phyloP scores from a whole-genome alignment of 768 basidiomycete genomes.

The Calocybe cyanea region DNA sequence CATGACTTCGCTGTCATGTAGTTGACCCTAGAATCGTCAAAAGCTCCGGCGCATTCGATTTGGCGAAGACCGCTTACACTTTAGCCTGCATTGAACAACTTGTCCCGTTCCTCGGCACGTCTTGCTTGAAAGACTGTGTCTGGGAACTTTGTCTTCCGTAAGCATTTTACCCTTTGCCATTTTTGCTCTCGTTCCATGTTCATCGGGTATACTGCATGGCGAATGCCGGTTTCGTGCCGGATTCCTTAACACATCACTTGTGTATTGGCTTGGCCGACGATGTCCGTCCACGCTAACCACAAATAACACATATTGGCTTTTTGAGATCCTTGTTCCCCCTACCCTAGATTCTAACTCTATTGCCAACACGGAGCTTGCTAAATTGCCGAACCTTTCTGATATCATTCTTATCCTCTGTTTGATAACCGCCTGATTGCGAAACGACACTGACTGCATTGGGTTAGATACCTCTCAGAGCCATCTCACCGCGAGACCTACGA shows the following conservation, averaged over 20 bases:
- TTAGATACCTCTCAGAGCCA: slow-evolving; percentile 58
- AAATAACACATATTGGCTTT: not conserved
- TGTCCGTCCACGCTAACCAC: too few relatives aligned
- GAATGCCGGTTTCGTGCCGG: too few relatives aligned
- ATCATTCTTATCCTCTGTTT: not conserved
- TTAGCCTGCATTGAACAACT: slow-evolving; percentile 79
- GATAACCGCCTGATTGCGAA: not conserved
- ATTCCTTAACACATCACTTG: too few relatives aligned
- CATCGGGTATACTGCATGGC: too few relatives aligned
- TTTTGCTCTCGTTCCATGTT: slow-evolving; percentile 5
- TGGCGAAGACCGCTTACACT: slow-evolving; percentile 55
- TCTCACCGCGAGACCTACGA: slow-evolving; percentile 76
- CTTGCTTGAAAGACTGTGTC: slow-evolving; percentile 50
- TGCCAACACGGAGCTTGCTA: not conserved
- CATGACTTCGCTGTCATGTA: slow-evolving; percentile 1
- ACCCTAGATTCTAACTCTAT: too few relatives aligned
- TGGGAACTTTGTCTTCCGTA: slow-evolving; percentile 66
- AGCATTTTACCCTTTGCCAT: slow-evolving; percentile 21
- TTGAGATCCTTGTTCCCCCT: not conserved
- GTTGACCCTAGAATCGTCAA: slow-evolving; percentile 4
- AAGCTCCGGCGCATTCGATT: slow-evolving; percentile 10
- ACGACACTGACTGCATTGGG: slow-evolving; percentile 14
- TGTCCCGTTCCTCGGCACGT: slow-evolving; percentile 52
- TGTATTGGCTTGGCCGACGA: not conserved
- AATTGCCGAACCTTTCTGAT: not conserved